Conservation (phyloP, 192 early-diverging fungal species). For the Backusella circina region DNA sequence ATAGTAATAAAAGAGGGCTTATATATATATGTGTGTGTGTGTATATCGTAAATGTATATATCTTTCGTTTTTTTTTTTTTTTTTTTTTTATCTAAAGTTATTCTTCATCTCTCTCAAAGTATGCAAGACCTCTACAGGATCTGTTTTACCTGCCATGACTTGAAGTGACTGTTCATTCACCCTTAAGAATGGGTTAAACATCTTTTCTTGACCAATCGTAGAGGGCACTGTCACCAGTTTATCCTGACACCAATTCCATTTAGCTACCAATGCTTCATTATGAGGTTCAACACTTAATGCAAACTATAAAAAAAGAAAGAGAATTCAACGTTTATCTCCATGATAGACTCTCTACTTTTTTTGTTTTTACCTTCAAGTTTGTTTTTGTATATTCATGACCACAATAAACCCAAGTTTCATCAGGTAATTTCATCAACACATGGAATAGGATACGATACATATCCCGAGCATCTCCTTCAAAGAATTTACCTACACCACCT, state of each 20-base stretch:
- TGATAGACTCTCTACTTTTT: background rate
- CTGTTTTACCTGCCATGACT: slow-evolving; percentile 51
- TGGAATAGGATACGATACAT: slow-evolving; percentile 58
- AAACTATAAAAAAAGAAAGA: slow-evolving; percentile 61
- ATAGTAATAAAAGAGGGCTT: background rate
- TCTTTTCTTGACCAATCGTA: slow-evolving; percentile 82
- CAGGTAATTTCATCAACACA: slow-evolving; percentile 50
- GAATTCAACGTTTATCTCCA: background rate
- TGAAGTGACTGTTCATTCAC: slow-evolving; percentile 63
- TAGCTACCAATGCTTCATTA: slow-evolving; percentile 62
- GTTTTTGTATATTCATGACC: slow-evolving; percentile 55
- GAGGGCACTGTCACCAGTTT: slow-evolving; percentile 68
- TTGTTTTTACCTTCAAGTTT: slow-evolving; percentile 42
- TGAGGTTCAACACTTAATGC: slow-evolving; percentile 72
- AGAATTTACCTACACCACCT: slow-evolving; percentile 55
- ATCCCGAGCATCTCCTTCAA: slow-evolving; percentile 56
- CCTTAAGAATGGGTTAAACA: slow-evolving; percentile 89
- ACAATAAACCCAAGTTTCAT: slow-evolving; percentile 58
- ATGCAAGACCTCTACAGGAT: slow-evolving; percentile 76
- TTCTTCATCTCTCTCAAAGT: slow-evolving; percentile 82
- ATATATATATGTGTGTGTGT: no score
- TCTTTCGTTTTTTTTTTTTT: background rate
- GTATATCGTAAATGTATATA: no score
- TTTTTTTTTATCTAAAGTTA: slow-evolving; percentile 3
- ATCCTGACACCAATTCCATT: slow-evolving; percentile 58